Base-by-base conservation (phyloP, 352 stramenopile genomes). In the Halophytophthora polymorphica region DNA sequence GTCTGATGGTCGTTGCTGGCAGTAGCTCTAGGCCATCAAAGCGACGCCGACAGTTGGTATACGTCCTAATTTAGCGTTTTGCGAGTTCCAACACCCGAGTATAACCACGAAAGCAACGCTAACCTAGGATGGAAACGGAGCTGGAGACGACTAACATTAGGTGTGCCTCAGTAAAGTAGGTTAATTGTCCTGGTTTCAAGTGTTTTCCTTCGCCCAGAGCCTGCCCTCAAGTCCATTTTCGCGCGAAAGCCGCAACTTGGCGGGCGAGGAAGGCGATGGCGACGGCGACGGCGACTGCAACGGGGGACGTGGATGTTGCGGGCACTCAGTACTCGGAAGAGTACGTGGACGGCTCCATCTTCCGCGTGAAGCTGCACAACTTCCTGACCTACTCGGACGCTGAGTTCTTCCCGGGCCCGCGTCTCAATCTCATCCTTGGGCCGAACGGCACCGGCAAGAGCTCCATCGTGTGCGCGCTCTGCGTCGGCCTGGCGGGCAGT, bases 371-470 rank as follows among this genome's bases (percentile, higher is more conserved):
- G 65, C 71, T 98, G 52, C 77, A 97, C 67, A 97, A 98, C 68
- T 98, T 98, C 51, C 74, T 98, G 14, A 98, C 90, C 7, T 96
- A 98, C 77, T 77, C 69, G 12, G 83, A 98, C 51, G 79, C 83
- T 18, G 90, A 96, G 60, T 94, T 98, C 44, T 77, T 64, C 51
- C 91, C 95, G 0, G 91, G 93, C 0, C 93, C 93, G 41, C 84
- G 96, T 10, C 78, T 99, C 8, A 99, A 99, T 64, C 82, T 99
- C 45, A 96, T 99, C 40, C 71, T 99, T 31, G 97, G 96, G 1
- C 95, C 97, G 2, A 99, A 99, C 55, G 97, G 97, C 34, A 98
- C 94, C 0, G 89, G 88, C 62, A 96, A 96, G 60, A 91, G 78
- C 46, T 93, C 81, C 17, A 98, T 99, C 58, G 86, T 99, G 23